phyloP scores from a whole-genome alignment of 192 early-diverging fungal species.

The Haplosporangium gracile region DNA sequence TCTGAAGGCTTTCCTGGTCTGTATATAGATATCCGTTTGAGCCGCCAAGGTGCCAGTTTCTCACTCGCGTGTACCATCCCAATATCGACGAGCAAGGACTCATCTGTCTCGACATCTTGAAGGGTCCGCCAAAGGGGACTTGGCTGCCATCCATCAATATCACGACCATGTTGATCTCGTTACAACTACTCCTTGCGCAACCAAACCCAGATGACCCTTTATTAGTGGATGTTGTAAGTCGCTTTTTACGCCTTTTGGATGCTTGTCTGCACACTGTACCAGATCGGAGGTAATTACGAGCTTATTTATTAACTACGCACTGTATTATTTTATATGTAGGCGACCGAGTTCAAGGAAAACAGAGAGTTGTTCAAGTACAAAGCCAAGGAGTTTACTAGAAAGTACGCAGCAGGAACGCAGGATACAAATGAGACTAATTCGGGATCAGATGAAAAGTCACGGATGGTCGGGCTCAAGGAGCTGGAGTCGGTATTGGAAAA shows the following conservation, averaged over 20 bases:
- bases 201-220: conserved; percentile 87
- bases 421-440: not conserved
- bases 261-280: not conserved
- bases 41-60: conserved; percentile 76
- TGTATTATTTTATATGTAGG: conserved; percentile 48
- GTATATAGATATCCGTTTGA: conserved; percentile 74
- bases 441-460: not conserved
- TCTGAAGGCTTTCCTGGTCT: not conserved
- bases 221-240: conserved; percentile 72
- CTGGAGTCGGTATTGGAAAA: not conserved
- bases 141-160: conserved; percentile 82
- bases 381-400: conserved; percentile 56
- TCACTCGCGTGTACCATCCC: conserved; percentile 85
- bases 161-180: conserved; percentile 68
- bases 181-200: conserved; percentile 67
- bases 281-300: not conserved
- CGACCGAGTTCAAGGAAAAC: conserved; percentile 65
- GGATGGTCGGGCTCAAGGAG: not conserved
- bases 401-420: conserved; percentile 47
- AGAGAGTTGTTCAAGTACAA: conserved; percentile 57
- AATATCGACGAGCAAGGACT: conserved; percentile 85
- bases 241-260: not conserved
- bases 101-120: conserved; percentile 82
- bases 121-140: conserved; percentile 67
- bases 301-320: not conserved